These are phyloP conservation scores for Apostasia shenzhenica DNA, from an alignment of 106 monocot genomes.

Conservation along the genomic window DNA sequence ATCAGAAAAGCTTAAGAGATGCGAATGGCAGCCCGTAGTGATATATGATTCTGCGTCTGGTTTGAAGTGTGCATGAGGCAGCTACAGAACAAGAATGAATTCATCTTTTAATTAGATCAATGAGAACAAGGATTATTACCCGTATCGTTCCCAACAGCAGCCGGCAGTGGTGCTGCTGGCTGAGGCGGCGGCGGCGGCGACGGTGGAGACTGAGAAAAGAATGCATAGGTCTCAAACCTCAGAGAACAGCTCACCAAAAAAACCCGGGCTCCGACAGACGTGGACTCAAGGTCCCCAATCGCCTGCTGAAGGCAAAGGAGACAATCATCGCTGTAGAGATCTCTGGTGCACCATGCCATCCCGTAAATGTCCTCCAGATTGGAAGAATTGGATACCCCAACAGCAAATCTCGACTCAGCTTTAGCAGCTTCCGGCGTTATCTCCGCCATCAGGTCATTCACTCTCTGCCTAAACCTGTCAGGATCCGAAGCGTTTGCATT, in stretches of 20 bases:
- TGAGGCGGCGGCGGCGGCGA: too few relatives aligned
- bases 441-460: neutral
- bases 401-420: neutral
- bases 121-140: too few relatives aligned
- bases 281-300: neutral
- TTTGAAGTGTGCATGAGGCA: too few relatives aligned
- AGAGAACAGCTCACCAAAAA: neutral
- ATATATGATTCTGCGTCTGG: too few relatives aligned
- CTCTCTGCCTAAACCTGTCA: neutral
- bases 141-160: too few relatives aligned
- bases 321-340: constrained; percentile 6
- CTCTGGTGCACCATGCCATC: constrained; percentile 22
- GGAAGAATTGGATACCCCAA: too few relatives aligned
- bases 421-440: constrained; percentile 3
- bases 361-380: constrained; percentile 7
- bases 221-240: neutral
- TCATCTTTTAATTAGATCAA: too few relatives aligned
- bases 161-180: too few relatives aligned
- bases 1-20: too few relatives aligned
- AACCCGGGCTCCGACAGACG: neutral
- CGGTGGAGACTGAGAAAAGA: too few relatives aligned
- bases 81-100: too few relatives aligned
- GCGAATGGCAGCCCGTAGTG: too few relatives aligned
- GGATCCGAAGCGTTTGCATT: neutral
- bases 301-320: constrained; percentile 1